These are phyloP conservation scores for Russula lepida DNA, from an alignment of 768 basidiomycete species.

Conservation along the genomic window DNA sequence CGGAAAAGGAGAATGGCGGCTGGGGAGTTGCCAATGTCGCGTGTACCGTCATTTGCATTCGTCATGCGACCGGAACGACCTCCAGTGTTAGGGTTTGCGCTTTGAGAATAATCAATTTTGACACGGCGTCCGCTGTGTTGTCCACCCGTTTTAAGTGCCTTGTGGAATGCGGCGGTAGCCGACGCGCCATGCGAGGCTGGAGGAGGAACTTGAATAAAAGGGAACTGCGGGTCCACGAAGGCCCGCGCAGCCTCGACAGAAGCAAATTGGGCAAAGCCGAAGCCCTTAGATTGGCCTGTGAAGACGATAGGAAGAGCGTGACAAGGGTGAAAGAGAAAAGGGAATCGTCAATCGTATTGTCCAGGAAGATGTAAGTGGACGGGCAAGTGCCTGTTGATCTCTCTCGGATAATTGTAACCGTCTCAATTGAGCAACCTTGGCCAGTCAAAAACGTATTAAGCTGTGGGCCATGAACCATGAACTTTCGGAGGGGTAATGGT, in stretches of 20 bases:
- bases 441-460: constrained; percentile 70
- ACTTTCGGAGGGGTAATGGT: constrained; percentile 26
- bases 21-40: constrained; percentile 87
- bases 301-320: constrained; percentile 8
- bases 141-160: constrained; percentile 59
- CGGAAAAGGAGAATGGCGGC: constrained; percentile 81
- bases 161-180: constrained; percentile 61
- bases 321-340: constrained; percentile 23
- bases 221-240: constrained; percentile 86
- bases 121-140: constrained; percentile 77
- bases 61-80: constrained; percentile 47
- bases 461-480: constrained; percentile 36
- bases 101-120: constrained; percentile 94
- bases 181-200: constrained; percentile 82
- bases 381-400: constrained; percentile 92
- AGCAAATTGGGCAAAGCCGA: constrained; percentile 93
- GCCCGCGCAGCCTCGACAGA: constrained; percentile 78
- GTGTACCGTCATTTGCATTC: constrained; percentile 84
- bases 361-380: constrained; percentile 60
- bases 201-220: constrained; percentile 88
- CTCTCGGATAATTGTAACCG: constrained; percentile 93
- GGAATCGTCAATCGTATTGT: constrained; percentile 59
- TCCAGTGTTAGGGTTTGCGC: constrained; percentile 62
- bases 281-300: constrained; percentile 84
- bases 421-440: constrained; percentile 69